Evolutionary conservation across 2,329 filamentous ascomycete genomes (phyloP).

Genomic region (Pyrenophora tritici-repentis): DNA sequence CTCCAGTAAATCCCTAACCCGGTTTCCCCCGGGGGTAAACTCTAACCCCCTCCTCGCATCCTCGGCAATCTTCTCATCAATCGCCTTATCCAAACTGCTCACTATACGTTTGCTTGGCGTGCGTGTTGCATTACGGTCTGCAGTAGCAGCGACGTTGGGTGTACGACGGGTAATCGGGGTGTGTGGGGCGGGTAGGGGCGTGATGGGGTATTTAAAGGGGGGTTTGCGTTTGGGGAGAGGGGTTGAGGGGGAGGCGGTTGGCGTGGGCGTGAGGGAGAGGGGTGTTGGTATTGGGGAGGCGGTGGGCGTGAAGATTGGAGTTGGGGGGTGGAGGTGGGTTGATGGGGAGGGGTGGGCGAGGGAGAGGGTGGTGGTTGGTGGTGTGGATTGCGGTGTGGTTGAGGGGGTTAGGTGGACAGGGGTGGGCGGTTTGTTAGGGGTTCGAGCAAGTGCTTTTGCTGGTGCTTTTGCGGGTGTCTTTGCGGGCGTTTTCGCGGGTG

Average conservation of each 20-base stretch:
- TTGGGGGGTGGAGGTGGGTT: not conserved
- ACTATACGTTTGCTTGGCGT: conserved; percentile 33
- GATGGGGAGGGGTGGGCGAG: no score
- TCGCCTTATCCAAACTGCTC: conserved; percentile 26
- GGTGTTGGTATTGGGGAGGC: not conserved
- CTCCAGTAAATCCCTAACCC: conserved; percentile 19
- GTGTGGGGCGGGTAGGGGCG: not conserved
- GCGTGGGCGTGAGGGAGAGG: not conserved
- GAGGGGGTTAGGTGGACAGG: not conserved
- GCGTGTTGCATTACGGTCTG: conserved; percentile 20
- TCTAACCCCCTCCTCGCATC: conserved; percentile 18
- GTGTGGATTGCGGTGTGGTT: not conserved
- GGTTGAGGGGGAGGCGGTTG: conserved; percentile 3
- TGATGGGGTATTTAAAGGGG: not conserved
- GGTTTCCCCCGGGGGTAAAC: conserved; percentile 19
- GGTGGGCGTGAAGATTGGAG: not conserved
- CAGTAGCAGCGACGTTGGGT: not conserved
- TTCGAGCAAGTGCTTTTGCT: not conserved
- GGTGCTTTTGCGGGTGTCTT: not conserved
- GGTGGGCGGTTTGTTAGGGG: not conserved
- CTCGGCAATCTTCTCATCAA: conserved; percentile 34
- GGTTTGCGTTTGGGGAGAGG: not conserved
- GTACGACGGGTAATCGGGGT: not conserved
- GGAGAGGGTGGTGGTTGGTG: not conserved
- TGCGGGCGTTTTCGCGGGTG: not conserved